Percentiles rank a stretch among this genome's conserved stretches.
Conservation (phyloP, 2,329 filamentous ascomycete species). For the Trichoderma semiorbis region DNA sequence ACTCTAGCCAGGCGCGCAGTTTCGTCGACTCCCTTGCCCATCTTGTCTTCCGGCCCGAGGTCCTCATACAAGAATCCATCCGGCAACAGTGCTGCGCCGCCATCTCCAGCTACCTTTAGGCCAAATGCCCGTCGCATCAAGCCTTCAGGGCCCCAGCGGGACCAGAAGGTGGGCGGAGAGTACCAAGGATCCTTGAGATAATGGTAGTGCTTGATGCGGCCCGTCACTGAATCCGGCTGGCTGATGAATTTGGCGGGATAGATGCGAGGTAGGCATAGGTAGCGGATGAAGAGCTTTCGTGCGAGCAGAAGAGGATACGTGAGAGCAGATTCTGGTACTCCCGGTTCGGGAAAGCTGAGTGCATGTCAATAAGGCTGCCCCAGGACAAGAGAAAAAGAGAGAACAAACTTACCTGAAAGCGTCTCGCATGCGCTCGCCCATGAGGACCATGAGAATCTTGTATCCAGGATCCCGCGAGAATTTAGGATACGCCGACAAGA, state of each 20-base stretch:
- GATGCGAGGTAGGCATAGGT: slow-evolving; percentile 58
- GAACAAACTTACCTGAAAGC: slow-evolving; percentile 58
- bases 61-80: slow-evolving; percentile 56
- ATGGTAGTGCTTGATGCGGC: slow-evolving; percentile 45
- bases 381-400: background rate
- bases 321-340: slow-evolving; percentile 34
- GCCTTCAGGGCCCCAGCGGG: slow-evolving; percentile 58
- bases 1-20: slow-evolving; percentile 27
- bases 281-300: slow-evolving; percentile 54
- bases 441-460: slow-evolving; percentile 54
- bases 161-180: slow-evolving; percentile 55
- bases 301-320: slow-evolving; percentile 47
- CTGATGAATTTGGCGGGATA: slow-evolving; percentile 38
- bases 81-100: slow-evolving; percentile 38
- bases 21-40: slow-evolving; percentile 51
- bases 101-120: slow-evolving; percentile 44
- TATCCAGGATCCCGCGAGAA: slow-evolving; percentile 44
- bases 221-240: slow-evolving; percentile 50
- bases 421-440: slow-evolving; percentile 61
- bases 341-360: slow-evolving; percentile 43
- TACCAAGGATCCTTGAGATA: slow-evolving; percentile 67
- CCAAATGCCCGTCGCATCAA: slow-evolving; percentile 45
- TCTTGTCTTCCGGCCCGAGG: slow-evolving; percentile 57
- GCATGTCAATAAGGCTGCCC: background rate
- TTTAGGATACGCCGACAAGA: slow-evolving; percentile 54